Percentiles rank a stretch among this genome's conserved stretches.
phyloP scores from a whole-genome alignment of 352 stramenopile genomes.

The Blastocystis sp. region DNA sequence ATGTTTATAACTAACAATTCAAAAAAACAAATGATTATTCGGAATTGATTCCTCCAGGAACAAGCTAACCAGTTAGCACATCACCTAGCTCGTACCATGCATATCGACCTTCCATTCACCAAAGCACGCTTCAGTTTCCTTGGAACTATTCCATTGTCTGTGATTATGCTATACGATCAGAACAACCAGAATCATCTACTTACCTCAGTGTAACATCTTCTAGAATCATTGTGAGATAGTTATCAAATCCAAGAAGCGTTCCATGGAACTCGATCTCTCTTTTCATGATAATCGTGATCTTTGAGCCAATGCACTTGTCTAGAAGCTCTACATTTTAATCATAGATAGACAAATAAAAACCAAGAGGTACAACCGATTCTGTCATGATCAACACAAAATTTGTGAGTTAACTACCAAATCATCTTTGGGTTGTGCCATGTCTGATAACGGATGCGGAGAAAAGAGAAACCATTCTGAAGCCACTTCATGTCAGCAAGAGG shows the following conservation, averaged over 20 bases:
- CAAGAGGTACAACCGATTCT: slow-evolving; percentile 6
- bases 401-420: background rate
- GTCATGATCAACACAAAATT: background rate
- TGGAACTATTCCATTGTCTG: background rate
- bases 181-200: background rate
- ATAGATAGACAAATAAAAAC: background rate
- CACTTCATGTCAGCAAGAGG: too few relatives aligned
- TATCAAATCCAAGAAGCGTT: slow-evolving; percentile 17
- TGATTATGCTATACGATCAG: background rate
- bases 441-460: background rate
- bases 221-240: slow-evolving; percentile 45
- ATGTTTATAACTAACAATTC: background rate
- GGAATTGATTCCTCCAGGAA: slow-evolving; percentile 37
- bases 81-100: background rate
- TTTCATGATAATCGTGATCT: slow-evolving; percentile 37
- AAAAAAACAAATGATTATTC: background rate
- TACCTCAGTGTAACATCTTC: slow-evolving; percentile 33
- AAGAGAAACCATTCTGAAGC: background rate
- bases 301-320: slow-evolving; percentile 25
- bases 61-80: background rate
- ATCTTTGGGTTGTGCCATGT: background rate
- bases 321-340: background rate
- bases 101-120: slow-evolving; percentile 31
- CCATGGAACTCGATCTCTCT: slow-evolving; percentile 2
- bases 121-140: background rate